Evolutionary conservation across 2,329 filamentous ascomycete genomes (phyloP).

Genomic region (Diaporthe amygdali): DNA sequence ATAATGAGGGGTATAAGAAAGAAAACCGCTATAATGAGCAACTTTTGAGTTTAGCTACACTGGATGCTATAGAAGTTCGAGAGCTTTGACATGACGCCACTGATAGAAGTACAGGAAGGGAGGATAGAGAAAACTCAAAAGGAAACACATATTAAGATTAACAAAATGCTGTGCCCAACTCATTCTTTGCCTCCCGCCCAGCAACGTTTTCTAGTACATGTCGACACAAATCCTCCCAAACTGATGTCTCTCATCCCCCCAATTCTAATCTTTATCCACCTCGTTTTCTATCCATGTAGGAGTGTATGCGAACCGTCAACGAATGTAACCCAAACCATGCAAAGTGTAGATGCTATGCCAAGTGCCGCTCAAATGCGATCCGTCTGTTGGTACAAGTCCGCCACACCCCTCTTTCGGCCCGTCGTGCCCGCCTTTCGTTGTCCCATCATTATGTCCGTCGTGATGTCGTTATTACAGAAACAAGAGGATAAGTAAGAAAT

Average conservation of each 20-base stretch:
- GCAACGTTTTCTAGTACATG: not conserved
- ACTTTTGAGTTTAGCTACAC: not conserved
- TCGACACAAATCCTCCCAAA: not conserved
- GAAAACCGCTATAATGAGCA: not conserved
- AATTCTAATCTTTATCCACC: constrained; percentile 12
- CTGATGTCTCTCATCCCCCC: not conserved
- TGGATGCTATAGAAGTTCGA: not conserved
- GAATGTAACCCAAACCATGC: constrained; percentile 11
- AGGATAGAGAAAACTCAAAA: not conserved
- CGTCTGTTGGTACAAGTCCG: constrained; percentile 2
- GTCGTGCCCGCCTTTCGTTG: not conserved
- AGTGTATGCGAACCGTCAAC: not conserved
- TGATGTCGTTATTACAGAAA: constrained; percentile 1
- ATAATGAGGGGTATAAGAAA: not conserved
- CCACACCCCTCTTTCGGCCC: not conserved
- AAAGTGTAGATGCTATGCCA: constrained; percentile 9
- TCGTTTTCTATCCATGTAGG: not conserved
- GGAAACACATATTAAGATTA: constrained; percentile 1
- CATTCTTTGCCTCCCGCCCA: not conserved
- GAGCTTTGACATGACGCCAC: not conserved
- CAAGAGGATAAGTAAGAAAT: not conserved
- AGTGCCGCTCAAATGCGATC: constrained; percentile 12
- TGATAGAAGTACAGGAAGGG: not conserved
- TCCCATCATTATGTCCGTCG: constrained; percentile 7
- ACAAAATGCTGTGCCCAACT: not conserved